These are phyloP conservation scores for Marasmius sp. DNA, from an alignment of 1,284 basidiomycete genomes.

Conservation along the genomic window DNA sequence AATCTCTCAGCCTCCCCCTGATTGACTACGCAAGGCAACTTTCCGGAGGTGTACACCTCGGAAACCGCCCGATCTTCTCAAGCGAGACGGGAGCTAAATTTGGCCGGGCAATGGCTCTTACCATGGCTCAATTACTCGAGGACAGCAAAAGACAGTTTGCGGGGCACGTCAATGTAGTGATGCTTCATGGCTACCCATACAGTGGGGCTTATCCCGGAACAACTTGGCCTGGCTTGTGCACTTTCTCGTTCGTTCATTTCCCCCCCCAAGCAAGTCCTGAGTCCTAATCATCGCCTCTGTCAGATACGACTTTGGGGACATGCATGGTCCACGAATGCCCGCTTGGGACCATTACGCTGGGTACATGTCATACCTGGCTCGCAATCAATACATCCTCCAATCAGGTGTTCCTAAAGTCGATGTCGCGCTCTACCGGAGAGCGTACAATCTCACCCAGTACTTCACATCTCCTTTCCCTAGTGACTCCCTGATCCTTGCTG, in stretches of 20 bases:
- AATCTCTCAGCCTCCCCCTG: neutral
- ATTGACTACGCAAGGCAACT: conserved; percentile 9
- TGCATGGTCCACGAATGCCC: conserved; percentile 15
- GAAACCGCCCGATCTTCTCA: neutral
- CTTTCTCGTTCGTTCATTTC: neutral
- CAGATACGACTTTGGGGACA: conserved; percentile 10
- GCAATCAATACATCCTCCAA: conserved; percentile 18
- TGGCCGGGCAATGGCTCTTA: conserved; percentile 6
- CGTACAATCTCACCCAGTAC: conserved; percentile 12
- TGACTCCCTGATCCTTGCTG: conserved; percentile 12
- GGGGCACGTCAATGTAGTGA: conserved; percentile 2
- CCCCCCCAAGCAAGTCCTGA: neutral
- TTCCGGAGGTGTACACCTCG: conserved; percentile 1
- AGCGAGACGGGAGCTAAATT: conserved; percentile 4
- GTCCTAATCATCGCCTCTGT: neutral
- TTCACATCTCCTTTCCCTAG: conserved; percentile 12
- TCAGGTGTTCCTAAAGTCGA: conserved; percentile 17
- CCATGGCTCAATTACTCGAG: conserved; percentile 11
- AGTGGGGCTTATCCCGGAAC: conserved; percentile 10
- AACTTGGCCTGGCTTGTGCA: conserved; percentile 11
- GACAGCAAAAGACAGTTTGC: conserved; percentile 16
- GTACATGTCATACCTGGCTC: conserved; percentile 16
- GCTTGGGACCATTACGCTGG: conserved; percentile 16
- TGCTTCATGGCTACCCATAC: conserved; percentile 12
- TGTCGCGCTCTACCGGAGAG: conserved; percentile 17